Conservation (phyloP, 129 eudicot genomes). For the Chrysanthemum seticuspe region DNA sequence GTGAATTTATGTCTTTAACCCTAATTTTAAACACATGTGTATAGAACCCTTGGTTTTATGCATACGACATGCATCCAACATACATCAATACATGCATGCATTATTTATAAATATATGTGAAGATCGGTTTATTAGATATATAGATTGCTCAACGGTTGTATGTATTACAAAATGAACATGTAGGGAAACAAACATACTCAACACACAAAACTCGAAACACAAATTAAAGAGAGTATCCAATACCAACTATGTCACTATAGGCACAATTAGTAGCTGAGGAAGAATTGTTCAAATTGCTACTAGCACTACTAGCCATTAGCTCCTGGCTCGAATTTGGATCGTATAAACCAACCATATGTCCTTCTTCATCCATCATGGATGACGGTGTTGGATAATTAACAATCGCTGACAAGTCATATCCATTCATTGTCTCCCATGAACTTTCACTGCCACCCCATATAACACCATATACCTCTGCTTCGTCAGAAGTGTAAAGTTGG, state of each 20-base stretch:
- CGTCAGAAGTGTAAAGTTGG: constrained; percentile 30
- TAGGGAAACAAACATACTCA: constrained; percentile 28
- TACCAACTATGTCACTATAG: constrained; percentile 52
- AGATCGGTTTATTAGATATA: too few relatives aligned
- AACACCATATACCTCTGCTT: constrained; percentile 28
- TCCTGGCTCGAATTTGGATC: constrained; percentile 27
- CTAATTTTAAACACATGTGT: too few relatives aligned
- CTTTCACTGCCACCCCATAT: constrained; percentile 47
- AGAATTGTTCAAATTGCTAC: constrained; percentile 25
- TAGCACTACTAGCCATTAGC: constrained; percentile 25
- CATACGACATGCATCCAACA: too few relatives aligned
- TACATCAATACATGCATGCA: too few relatives aligned
- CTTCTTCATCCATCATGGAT: constrained; percentile 37
- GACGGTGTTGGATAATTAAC: constrained; percentile 35
- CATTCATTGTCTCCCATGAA: constrained; percentile 57
- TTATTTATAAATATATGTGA: too few relatives aligned
- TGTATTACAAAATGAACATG: constrained; percentile 26
- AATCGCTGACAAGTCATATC: constrained; percentile 57
- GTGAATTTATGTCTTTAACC: too few relatives aligned
- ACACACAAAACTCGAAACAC: constrained; percentile 27
- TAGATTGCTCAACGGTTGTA: not conserved
- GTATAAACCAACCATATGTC: constrained; percentile 32
- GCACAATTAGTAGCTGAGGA: constrained; percentile 42
- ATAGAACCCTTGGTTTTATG: too few relatives aligned
- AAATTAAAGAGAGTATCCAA: constrained; percentile 48